Conservation (phyloP, 1,284 basidiomycete species). For the Tilletia indica region DNA sequence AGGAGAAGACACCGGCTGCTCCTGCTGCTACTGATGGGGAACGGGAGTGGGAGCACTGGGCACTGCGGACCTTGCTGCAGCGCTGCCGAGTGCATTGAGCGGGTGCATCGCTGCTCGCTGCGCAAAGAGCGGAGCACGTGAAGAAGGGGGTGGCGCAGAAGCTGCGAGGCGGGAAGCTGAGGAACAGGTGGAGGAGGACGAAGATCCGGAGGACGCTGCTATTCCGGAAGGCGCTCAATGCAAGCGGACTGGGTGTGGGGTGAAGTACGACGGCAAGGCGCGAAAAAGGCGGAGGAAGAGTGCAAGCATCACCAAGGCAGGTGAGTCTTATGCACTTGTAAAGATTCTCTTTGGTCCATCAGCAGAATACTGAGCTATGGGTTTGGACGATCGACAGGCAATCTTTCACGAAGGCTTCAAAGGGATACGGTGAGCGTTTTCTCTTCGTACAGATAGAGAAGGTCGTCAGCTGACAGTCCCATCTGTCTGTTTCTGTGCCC, state of each 20-base stretch:
- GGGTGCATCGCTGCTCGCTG: constrained; percentile 10
- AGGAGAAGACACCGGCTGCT: background rate
- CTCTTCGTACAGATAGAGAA: background rate
- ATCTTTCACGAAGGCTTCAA: constrained; percentile 56
- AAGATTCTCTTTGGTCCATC: background rate
- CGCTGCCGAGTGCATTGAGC: background rate
- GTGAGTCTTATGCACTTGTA: background rate
- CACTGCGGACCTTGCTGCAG: background rate
- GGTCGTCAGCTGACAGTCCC: background rate
- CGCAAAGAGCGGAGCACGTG: background rate
- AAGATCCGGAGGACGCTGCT: constrained; percentile 23
- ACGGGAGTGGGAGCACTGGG: background rate
- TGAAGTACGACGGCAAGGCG: constrained; percentile 28
- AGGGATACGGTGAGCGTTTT: constrained; percentile 24
- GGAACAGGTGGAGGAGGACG: background rate
- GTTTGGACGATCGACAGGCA: constrained; percentile 18
- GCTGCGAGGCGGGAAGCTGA: background rate
- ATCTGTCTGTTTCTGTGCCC: background rate
- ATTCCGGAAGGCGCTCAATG: constrained; percentile 33
- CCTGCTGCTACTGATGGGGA: background rate
- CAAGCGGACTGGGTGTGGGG: constrained; percentile 40
- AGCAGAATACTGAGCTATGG: constrained; percentile 24
- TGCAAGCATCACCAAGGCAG: constrained; percentile 42
- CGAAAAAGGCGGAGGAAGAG: constrained; percentile 33
- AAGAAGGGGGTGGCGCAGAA: background rate